Percentiles rank a stretch among this genome's conserved stretches.
Evolutionary conservation across 352 stramenopile species (phyloP).

Genomic region (Phytopythium sindhum): DNA sequence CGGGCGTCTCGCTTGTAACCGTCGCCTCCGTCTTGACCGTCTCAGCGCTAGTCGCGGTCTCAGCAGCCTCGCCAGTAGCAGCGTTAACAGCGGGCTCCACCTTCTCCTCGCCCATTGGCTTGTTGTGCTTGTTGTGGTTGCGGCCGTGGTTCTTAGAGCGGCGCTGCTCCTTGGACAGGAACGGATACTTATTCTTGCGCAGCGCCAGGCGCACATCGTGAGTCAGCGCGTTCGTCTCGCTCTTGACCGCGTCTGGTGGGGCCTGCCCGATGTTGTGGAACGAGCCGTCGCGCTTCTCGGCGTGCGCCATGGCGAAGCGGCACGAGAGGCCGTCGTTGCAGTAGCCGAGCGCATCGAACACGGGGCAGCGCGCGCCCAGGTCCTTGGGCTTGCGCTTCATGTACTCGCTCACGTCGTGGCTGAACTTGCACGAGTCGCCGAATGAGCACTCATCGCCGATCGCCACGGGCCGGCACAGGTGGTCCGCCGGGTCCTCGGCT

Average conservation of each 20-base stretch:
- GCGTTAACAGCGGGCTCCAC: constrained; percentile 4
- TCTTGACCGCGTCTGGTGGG: constrained; percentile 25
- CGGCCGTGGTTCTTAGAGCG: constrained; percentile 48
- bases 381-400: constrained; percentile 87
- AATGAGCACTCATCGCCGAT: constrained; percentile 63
- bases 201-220: constrained; percentile 79
- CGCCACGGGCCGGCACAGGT: constrained; percentile 65
- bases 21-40: no score
- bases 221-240: constrained; percentile 85
- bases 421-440: constrained; percentile 83
- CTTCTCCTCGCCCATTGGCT: constrained; percentile 11
- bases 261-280: constrained; percentile 45
- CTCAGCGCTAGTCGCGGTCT: no score
- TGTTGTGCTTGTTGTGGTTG: constrained; percentile 24
- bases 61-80: background rate
- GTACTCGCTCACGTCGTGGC: constrained; percentile 77
- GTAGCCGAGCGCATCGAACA: constrained; percentile 81
- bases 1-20: background rate
- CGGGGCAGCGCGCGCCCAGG: constrained; percentile 66
- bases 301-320: constrained; percentile 86
- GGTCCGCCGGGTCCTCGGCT: constrained; percentile 54
- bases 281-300: constrained; percentile 50
- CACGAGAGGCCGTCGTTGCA: constrained; percentile 93
- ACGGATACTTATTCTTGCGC: constrained; percentile 93
- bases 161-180: constrained; percentile 70